These are phyloP conservation scores for Plasmodium billcollinsi DNA, from an alignment of 169 alveolate genomes.

Conservation along the genomic window DNA sequence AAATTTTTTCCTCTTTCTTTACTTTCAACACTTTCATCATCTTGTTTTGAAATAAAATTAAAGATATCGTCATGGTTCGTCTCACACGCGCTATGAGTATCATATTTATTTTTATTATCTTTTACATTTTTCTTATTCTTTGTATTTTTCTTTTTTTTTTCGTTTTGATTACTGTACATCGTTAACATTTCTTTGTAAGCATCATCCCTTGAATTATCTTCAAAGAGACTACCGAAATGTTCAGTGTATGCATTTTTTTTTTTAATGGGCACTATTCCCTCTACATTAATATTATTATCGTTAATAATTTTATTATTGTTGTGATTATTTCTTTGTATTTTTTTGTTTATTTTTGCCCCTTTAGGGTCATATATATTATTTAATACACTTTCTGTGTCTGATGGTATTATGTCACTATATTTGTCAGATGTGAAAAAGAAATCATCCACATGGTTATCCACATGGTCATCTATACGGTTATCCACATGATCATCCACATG, in stretches of 20 bases:
- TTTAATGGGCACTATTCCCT: neutral
- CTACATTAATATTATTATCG: neutral
- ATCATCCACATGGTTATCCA: no score
- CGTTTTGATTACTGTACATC: neutral
- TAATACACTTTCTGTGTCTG: conserved; percentile 1
- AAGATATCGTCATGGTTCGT: neutral
- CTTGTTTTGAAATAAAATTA: neutral
- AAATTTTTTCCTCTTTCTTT: neutral
- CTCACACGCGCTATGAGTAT: neutral
- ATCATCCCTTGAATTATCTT: neutral
- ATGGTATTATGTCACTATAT: neutral
- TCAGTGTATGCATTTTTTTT: conserved; percentile 1
- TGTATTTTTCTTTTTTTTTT: neutral
- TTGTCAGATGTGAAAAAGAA: no score
- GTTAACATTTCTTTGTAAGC: neutral
- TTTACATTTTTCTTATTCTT: neutral
- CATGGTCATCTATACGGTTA: neutral
- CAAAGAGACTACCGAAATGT: neutral
- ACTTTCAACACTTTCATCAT: neutral
- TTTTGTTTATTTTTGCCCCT: neutral
- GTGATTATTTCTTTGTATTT: neutral
- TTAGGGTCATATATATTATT: neutral
- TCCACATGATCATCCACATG: neutral
- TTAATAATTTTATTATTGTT: neutral
- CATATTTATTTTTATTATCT: neutral